phyloP scores from a whole-genome alignment of 805 yeast species.

The Nakazawaea ishiwadae region DNA sequence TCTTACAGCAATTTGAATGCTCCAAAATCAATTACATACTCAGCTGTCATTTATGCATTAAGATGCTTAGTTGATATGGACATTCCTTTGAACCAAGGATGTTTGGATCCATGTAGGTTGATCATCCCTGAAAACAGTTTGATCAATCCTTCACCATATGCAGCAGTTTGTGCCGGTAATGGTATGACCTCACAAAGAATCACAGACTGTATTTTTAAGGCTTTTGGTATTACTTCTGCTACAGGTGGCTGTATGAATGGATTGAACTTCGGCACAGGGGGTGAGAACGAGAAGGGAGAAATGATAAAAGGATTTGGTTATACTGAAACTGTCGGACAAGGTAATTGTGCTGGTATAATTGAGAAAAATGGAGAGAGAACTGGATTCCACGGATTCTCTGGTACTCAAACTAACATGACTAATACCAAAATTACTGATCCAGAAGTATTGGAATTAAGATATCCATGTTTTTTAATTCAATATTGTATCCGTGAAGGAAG shows the following conservation, averaged over 20 bases:
- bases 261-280: slow-evolving; percentile 73
- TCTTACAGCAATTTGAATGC: slow-evolving; percentile 47
- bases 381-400: slow-evolving; percentile 35
- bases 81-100: slow-evolving; percentile 54
- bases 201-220: slow-evolving; percentile 73
- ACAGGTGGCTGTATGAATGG: slow-evolving; percentile 88
- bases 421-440: slow-evolving; percentile 48
- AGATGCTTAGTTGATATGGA: slow-evolving; percentile 43
- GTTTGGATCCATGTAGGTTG: slow-evolving; percentile 39
- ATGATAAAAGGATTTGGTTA: slow-evolving; percentile 39
- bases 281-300: slow-evolving; percentile 33
- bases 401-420: slow-evolving; percentile 45
- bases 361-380: slow-evolving; percentile 10
- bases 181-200: slow-evolving; percentile 79
- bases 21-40: slow-evolving; percentile 45
- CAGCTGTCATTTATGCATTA: slow-evolving; percentile 46
- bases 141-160: slow-evolving; percentile 36
- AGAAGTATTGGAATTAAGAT: slow-evolving; percentile 41
- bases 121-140: slow-evolving; percentile 15
- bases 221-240: slow-evolving; percentile 77
- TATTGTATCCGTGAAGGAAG: slow-evolving; percentile 34
- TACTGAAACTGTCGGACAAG: slow-evolving; percentile 46
- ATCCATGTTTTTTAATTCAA: slow-evolving; percentile 41
- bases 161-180: slow-evolving; percentile 42
- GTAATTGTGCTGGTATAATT: slow-evolving; percentile 30